Conservation (phyloP, 2,329 filamentous ascomycete genomes). For the Botrytis fragariae region DNA sequence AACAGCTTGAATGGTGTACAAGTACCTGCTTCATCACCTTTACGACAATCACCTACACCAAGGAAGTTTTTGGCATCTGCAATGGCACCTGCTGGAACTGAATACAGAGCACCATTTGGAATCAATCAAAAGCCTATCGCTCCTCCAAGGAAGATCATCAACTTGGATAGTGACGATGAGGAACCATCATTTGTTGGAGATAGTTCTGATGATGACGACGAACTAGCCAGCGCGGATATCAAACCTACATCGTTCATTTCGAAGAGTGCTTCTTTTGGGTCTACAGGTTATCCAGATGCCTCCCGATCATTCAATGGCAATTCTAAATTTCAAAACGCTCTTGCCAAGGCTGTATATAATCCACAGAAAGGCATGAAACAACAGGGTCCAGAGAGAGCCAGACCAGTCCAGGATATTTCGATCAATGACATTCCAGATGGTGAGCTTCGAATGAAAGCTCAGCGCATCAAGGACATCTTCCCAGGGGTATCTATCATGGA, state of each 20-base stretch:
- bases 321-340: constrained; percentile 38
- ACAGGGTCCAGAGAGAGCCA: constrained; percentile 45
- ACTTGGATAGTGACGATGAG: constrained; percentile 55
- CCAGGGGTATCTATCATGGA: constrained; percentile 46
- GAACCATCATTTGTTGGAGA: constrained; percentile 59
- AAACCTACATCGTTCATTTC: constrained; percentile 55
- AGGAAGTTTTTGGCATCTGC: constrained; percentile 50
- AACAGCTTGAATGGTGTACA: constrained; percentile 55
- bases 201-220: constrained; percentile 61
- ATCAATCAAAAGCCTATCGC: constrained; percentile 42
- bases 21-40: constrained; percentile 84
- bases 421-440: constrained; percentile 52
- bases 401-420: constrained; percentile 45
- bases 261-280: constrained; percentile 42
- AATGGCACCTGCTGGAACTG: constrained; percentile 75
- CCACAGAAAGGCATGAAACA: constrained; percentile 29
- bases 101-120: constrained; percentile 55
- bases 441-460: constrained; percentile 49
- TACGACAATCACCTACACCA: constrained; percentile 27
- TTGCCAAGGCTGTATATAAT: constrained; percentile 31
- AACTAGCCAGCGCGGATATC: constrained; percentile 54
- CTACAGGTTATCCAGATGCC: constrained; percentile 34
- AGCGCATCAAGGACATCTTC: constrained; percentile 50
- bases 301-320: constrained; percentile 43
- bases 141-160: constrained; percentile 42